A percentile compares a stretch with the other conserved stretches of the same genome.
These are phyloP conservation scores for Nitzschia sp. DNA, from an alignment of 108 stramenopile species.

Conservation along the genomic window DNA sequence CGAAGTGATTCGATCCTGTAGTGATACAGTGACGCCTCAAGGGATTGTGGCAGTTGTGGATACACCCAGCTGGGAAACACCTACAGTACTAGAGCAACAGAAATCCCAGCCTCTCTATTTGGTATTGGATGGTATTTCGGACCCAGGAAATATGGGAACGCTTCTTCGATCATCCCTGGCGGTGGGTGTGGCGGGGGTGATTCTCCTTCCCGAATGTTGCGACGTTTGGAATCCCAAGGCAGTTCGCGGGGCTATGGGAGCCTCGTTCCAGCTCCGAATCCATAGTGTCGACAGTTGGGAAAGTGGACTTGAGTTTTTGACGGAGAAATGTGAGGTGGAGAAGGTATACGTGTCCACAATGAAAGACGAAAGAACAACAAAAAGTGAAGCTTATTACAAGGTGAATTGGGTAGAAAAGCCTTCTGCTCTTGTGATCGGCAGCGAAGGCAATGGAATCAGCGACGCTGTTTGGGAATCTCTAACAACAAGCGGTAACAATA, in stretches of 20 bases:
- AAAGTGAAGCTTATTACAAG: slow-evolving; percentile 42
- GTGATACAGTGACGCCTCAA: slow-evolving; percentile 77
- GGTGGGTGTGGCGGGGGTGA: slow-evolving; percentile 57
- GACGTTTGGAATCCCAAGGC: slow-evolving; percentile 89
- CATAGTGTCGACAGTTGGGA: slow-evolving; percentile 38
- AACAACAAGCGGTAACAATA: neutral
- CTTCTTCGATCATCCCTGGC: slow-evolving; percentile 71
- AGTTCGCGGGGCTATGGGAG: slow-evolving; percentile 76
- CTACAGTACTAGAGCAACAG: neutral
- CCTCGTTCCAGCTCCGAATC: slow-evolving; percentile 79
- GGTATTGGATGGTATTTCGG: slow-evolving; percentile 81
- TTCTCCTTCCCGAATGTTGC: slow-evolving; percentile 70
- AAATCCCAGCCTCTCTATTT: slow-evolving; percentile 50
- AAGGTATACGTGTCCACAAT: slow-evolving; percentile 74
- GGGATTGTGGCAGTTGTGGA: slow-evolving; percentile 76
- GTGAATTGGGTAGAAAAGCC: slow-evolving; percentile 52
- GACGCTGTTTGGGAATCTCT: slow-evolving; percentile 53
- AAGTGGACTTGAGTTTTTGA: slow-evolving; percentile 31
- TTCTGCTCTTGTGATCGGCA: slow-evolving; percentile 73
- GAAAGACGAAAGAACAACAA: slow-evolving; percentile 39
- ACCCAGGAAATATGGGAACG: slow-evolving; percentile 88
- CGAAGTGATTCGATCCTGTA: slow-evolving; percentile 56
- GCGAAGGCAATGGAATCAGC: slow-evolving; percentile 74
- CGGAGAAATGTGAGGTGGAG: slow-evolving; percentile 39
- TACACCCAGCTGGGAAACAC: slow-evolving; percentile 44